A percentile compares a stretch with the other conserved stretches of the same genome.
Evolutionary conservation across 2,329 filamentous ascomycete species (phyloP).

Genomic region (Fusarium kyushuense): DNA sequence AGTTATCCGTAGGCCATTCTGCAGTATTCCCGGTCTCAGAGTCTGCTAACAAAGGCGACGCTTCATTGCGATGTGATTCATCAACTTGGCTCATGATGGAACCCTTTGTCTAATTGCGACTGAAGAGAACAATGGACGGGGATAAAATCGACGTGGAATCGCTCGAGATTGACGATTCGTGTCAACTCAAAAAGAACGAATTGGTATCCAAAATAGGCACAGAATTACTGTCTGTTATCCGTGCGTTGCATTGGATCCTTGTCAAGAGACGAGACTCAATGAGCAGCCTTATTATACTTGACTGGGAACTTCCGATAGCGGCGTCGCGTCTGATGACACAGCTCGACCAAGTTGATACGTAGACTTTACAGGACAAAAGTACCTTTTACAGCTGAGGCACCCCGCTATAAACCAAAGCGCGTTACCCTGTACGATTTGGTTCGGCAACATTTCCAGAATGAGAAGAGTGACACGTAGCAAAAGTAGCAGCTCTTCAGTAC

Average conservation of each 20-base stretch:
- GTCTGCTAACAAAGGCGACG: slow-evolving; percentile 27
- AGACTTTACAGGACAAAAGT: too few species aligned
- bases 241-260: neutral
- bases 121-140: neutral
- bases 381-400: too few species aligned
- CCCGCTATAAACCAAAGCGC: too few species aligned
- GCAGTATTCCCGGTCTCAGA: neutral
- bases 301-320: too few species aligned
- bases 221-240: neutral
- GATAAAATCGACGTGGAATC: neutral
- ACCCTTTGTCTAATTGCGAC: neutral
- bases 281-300: neutral
- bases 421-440: too few species aligned
- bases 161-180: neutral
- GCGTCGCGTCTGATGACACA: too few species aligned
- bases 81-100: slow-evolving; percentile 19
- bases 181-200: neutral
- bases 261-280: neutral
- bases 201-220: neutral
- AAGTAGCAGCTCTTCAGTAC: too few species aligned
- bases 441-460: neutral
- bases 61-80: slow-evolving; percentile 17
- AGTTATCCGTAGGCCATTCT: neutral
- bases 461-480: neutral
- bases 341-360: slow-evolving; percentile 3